A percentile compares a stretch with the other conserved stretches of the same genome.
Conservation (phyloP, 805 yeast species). For the Suhomyces pyralidae region DNA sequence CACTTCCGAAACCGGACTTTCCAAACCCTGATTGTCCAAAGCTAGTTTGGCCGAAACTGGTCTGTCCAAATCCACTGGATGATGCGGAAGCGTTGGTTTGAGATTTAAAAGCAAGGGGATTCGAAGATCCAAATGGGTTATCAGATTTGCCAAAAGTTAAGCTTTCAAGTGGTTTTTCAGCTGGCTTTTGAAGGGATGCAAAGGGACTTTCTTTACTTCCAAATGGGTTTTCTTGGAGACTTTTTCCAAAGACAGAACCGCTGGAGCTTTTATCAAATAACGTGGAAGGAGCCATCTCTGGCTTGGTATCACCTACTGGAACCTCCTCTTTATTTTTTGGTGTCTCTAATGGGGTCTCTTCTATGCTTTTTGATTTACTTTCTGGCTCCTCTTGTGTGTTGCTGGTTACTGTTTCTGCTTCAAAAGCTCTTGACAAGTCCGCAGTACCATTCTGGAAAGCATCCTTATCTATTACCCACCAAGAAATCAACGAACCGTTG, state of each 20-base stretch:
- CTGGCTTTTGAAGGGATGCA: neutral
- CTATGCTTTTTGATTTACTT: neutral
- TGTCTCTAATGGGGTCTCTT: neutral
- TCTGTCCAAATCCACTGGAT: slow-evolving; percentile 7
- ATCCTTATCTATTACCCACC: slow-evolving; percentile 60
- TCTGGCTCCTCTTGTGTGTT: neutral
- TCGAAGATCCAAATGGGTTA: neutral
- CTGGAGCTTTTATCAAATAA: neutral
- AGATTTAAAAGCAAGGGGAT: neutral
- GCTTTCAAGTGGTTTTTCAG: neutral
- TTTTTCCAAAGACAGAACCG: neutral
- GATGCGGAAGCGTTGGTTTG: neutral
- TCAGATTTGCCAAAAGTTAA: neutral
- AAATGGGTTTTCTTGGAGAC: neutral
- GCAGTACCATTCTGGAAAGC: slow-evolving; percentile 42
- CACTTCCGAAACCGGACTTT: slow-evolving; percentile 5
- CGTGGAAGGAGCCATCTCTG: neutral
- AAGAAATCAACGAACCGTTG: slow-evolving; percentile 57
- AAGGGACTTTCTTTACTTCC: neutral
- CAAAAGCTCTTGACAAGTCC: neutral
- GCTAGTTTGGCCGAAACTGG: slow-evolving; percentile 14
- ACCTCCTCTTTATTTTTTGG: neutral
- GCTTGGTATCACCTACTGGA: neutral
- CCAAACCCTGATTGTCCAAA: slow-evolving; percentile 11
- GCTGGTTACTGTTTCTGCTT: neutral